Percentiles rank a stretch among this genome's conserved stretches.
Evolutionary conservation across 495 filamentous ascomycete genomes (phyloP).

Genomic region (Talaromyces adpressus): DNA sequence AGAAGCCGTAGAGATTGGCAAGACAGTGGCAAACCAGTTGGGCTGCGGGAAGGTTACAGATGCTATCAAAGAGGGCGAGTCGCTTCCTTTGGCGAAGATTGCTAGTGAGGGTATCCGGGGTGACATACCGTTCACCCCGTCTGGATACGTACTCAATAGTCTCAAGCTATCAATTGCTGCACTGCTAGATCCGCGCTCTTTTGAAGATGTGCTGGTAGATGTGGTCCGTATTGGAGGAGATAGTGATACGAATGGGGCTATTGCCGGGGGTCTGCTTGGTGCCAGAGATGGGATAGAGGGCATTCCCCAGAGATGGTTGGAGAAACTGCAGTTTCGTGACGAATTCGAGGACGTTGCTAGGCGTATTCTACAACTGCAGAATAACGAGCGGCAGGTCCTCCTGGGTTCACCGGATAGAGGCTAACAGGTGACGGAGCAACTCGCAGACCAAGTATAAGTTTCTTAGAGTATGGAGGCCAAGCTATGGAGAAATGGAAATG

Average conservation of each 20-base stretch:
- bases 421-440: too few species aligned
- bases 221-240: slow-evolving; percentile 43
- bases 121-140: neutral
- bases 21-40: neutral
- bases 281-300: slow-evolving; percentile 34
- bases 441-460: too few species aligned
- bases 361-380: neutral
- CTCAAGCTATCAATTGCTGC: neutral
- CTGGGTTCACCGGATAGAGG: too few species aligned
- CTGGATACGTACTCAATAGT: slow-evolving; percentile 1
- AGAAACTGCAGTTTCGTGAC: slow-evolving; percentile 17
- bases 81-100: neutral
- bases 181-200: neutral
- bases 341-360: slow-evolving; percentile 1
- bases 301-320: slow-evolving; percentile 28
- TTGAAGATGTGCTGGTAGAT: slow-evolving; percentile 4
- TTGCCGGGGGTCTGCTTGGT: slow-evolving; percentile 42
- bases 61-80: slow-evolving; percentile 1
- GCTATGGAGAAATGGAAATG: too few species aligned
- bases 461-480: too few species aligned
- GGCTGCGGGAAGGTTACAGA: neutral
- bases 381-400: too few species aligned
- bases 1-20: neutral
- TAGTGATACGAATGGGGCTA: slow-evolving; percentile 43
- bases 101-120: neutral